Conservation (phyloP, 345 rosid species). For the Murraya koenigii region DNA sequence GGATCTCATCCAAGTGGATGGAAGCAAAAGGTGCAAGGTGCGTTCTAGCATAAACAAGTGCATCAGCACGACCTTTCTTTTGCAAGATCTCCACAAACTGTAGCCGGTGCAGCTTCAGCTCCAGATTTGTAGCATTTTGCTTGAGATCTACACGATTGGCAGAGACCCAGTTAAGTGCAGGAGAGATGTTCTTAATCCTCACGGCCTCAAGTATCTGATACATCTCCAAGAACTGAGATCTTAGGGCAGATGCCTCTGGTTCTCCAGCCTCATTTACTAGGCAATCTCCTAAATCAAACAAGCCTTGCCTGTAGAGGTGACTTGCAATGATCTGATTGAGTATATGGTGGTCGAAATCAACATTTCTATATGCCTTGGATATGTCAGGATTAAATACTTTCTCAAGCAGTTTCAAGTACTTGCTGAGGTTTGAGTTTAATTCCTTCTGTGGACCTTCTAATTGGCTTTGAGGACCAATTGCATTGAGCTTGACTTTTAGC, state of each 20-base stretch:
- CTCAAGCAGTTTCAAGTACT: constrained; percentile 60
- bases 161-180: constrained; percentile 75
- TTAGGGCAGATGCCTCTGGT: constrained; percentile 36
- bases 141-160: constrained; percentile 47
- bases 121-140: constrained; percentile 49
- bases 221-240: constrained; percentile 57
- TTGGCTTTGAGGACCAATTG: constrained; percentile 40
- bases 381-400: constrained; percentile 60
- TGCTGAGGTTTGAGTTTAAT: constrained; percentile 37
- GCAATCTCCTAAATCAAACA: constrained; percentile 81
- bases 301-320: constrained; percentile 70
- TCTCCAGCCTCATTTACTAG: constrained; percentile 57
- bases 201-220: constrained; percentile 55
- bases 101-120: constrained; percentile 52
- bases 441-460: constrained; percentile 69
- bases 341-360: constrained; percentile 51
- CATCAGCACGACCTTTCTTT: constrained; percentile 46
- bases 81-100: constrained; percentile 63
- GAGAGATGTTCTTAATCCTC: constrained; percentile 48
- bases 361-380: constrained; percentile 60
- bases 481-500: constrained; percentile 49
- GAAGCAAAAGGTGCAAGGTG: constrained; percentile 46
- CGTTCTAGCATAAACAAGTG: constrained; percentile 56
- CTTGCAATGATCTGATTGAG: constrained; percentile 61
- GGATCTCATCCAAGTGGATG: constrained; percentile 38